Conservation (phyloP, 2,329 filamentous ascomycete genomes). For the Fonsecaea monophora region DNA sequence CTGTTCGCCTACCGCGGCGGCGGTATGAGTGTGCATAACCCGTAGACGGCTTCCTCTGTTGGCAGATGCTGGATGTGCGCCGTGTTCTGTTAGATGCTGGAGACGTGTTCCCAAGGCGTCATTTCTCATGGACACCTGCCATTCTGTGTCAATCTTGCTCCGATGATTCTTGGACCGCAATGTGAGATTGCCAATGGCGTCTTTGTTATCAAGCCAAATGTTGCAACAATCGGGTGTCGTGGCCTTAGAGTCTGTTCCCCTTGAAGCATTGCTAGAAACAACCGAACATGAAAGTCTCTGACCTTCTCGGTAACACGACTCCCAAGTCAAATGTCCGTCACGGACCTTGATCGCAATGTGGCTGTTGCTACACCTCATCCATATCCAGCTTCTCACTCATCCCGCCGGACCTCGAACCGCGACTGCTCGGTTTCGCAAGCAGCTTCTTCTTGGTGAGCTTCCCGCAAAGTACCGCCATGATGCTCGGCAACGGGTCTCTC, state of each 20-base stretch:
- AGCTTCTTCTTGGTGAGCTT: conserved; percentile 33
- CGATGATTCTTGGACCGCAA: not conserved
- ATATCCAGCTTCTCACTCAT: conserved; percentile 25
- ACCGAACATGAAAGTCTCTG: no score
- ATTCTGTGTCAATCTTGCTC: not conserved
- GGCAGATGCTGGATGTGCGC: not conserved
- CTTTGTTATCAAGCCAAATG: not conserved
- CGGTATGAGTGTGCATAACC: not conserved
- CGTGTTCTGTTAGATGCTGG: not conserved
- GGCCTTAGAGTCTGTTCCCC: not conserved
- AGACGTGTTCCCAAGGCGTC: not conserved
- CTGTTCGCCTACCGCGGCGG: not conserved
- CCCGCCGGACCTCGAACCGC: conserved; percentile 6
- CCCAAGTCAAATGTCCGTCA: not conserved
- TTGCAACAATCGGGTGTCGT: not conserved
- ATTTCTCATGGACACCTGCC: not conserved
- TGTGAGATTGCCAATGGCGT: not conserved
- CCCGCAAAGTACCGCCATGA: conserved; percentile 32
- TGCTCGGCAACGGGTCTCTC: conserved; percentile 31
- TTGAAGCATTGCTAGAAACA: not conserved
- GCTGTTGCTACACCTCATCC: conserved; percentile 29
- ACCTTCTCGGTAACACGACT: not conserved
- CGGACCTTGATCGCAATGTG: not conserved
- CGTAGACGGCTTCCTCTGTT: not conserved
- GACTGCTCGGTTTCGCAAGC: conserved; percentile 27